Conservation (phyloP, 208 protist species). For the Trypanosoma mega region DNA sequence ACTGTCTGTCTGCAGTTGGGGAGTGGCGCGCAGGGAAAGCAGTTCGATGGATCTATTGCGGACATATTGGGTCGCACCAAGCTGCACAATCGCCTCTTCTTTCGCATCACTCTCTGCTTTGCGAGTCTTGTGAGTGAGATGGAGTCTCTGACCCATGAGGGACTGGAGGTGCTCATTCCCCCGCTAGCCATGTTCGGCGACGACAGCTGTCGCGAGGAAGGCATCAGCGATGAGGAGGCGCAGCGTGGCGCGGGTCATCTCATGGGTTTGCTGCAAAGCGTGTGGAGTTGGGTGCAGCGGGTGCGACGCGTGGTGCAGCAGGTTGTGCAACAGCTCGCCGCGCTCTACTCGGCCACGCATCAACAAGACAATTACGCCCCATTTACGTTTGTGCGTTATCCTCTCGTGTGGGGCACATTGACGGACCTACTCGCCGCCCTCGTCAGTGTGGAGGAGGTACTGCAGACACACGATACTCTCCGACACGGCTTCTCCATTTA, state of each 20-base stretch:
- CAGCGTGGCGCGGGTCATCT: constrained; percentile 60
- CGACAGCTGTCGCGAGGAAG: constrained; percentile 25
- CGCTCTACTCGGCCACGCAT: constrained; percentile 46
- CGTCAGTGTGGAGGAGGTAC: constrained; percentile 79
- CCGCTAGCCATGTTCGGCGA: constrained; percentile 57
- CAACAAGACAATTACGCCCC: constrained; percentile 28
- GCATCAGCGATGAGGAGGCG: constrained; percentile 63
- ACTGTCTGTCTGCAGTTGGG: constrained; percentile 35
- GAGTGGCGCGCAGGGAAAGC: constrained; percentile 13
- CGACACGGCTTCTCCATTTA: constrained; percentile 55
- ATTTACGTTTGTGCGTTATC: constrained; percentile 57
- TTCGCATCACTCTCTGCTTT: constrained; percentile 42
- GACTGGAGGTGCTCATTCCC: constrained; percentile 29
- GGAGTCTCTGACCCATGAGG: constrained; percentile 44
- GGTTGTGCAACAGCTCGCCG: constrained; percentile 72
- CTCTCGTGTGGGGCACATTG: constrained; percentile 64
- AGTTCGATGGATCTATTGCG: constrained; percentile 30
- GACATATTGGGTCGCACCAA: constrained; percentile 32
- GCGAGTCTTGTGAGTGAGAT: constrained; percentile 42
- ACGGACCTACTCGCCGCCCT: constrained; percentile 66
- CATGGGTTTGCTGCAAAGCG: constrained; percentile 65
- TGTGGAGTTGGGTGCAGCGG: constrained; percentile 79
- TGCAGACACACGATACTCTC: constrained; percentile 66
- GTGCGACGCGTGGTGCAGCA: constrained; percentile 64
- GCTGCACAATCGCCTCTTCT: constrained; percentile 43